Evolutionary conservation across 1,139 yeast species (phyloP).

Genomic region (Geotrichum bryndzae): DNA sequence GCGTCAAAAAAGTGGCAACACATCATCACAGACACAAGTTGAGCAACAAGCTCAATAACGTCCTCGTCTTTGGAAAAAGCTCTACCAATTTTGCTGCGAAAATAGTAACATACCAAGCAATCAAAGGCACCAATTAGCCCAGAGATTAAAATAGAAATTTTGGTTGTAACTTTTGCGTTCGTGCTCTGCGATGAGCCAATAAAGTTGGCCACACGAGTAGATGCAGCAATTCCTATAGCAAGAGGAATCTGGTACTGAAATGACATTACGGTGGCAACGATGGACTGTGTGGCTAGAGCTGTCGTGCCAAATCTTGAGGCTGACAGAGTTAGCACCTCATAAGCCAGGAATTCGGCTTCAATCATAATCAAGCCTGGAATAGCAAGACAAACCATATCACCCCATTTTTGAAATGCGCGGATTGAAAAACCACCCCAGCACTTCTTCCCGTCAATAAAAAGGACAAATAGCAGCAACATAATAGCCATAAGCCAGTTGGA

Average conservation of each 20-base stretch:
- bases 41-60: slow-evolving; percentile 47
- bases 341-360: slow-evolving; percentile 77
- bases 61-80: slow-evolving; percentile 66
- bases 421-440: slow-evolving; percentile 65
- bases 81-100: slow-evolving; percentile 53
- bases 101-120: slow-evolving; percentile 47
- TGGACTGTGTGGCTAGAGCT: slow-evolving; percentile 83
- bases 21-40: slow-evolving; percentile 68
- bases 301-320: slow-evolving; percentile 77
- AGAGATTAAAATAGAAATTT: slow-evolving; percentile 57
- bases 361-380: slow-evolving; percentile 79
- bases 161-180: slow-evolving; percentile 60
- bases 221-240: slow-evolving; percentile 79
- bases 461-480: slow-evolving; percentile 47
- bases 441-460: slow-evolving; percentile 52
- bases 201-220: slow-evolving; percentile 82
- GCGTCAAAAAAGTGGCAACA: slow-evolving; percentile 74
- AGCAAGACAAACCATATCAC: slow-evolving; percentile 58
- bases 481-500: slow-evolving; percentile 60
- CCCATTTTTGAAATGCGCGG: slow-evolving; percentile 51
- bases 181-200: slow-evolving; percentile 69
- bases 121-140: slow-evolving; percentile 52
- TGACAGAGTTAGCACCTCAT: slow-evolving; percentile 64
- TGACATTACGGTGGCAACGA: slow-evolving; percentile 75
- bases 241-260: slow-evolving; percentile 81